Percentiles rank a stretch among this genome's conserved stretches.
Conservation (phyloP, 768 basidiomycete species). For the Zangia roseola region DNA sequence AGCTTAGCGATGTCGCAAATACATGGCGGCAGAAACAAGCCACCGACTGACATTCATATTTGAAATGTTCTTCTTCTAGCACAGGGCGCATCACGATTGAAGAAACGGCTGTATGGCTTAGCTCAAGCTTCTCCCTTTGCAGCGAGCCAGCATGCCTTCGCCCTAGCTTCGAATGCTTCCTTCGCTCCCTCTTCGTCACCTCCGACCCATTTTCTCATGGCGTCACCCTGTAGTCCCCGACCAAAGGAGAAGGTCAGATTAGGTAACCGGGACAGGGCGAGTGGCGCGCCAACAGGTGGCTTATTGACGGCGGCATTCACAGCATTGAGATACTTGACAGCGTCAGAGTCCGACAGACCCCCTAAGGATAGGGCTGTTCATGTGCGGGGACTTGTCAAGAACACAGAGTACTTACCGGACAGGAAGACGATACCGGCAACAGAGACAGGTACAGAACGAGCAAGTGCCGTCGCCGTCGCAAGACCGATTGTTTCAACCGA, state of each 20-base stretch:
- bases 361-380: constrained; percentile 27
- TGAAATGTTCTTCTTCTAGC: constrained; percentile 2
- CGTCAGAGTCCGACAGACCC: constrained; percentile 41
- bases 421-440: constrained; percentile 51
- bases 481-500: constrained; percentile 43
- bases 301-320: constrained; percentile 41
- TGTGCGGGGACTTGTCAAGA: not conserved
- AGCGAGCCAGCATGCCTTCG: constrained; percentile 43
- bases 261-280: constrained; percentile 38
- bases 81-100: not conserved
- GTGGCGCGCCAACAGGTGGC: constrained; percentile 29
- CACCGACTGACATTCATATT: not conserved
- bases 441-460: constrained; percentile 44
- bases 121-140: constrained; percentile 34
- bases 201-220: constrained; percentile 44
- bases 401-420: constrained; percentile 36
- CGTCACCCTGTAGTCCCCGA: constrained; percentile 48
- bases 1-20: no score
- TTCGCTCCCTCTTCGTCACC: constrained; percentile 44
- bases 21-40: no score
- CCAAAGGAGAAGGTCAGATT: constrained; percentile 51
- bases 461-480: constrained; percentile 45
- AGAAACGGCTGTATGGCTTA: not conserved
- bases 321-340: constrained; percentile 41
- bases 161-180: constrained; percentile 40